phyloP scores from a whole-genome alignment of 2,329 filamentous ascomycete genomes.

The Aureobasidium musti region DNA sequence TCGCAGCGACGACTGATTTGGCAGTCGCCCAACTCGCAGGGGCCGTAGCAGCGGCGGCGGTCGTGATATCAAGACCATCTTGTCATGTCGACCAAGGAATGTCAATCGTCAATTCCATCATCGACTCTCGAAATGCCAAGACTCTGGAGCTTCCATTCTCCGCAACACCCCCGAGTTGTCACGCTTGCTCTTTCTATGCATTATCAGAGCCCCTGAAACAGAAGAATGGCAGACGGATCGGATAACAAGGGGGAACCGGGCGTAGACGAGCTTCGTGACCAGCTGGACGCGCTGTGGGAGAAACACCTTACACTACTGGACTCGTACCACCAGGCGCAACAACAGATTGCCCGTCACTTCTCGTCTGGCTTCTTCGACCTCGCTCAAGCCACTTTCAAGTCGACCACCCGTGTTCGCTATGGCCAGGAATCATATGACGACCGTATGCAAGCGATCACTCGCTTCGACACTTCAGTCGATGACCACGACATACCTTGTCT shows the following conservation, averaged over 20 bases:
- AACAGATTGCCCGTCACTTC: slow-evolving; percentile 57
- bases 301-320: slow-evolving; percentile 67
- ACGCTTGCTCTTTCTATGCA: not conserved
- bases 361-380: slow-evolving; percentile 56
- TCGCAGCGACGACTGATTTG: slow-evolving; percentile 39
- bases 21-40: slow-evolving; percentile 32
- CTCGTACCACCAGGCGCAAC: slow-evolving; percentile 63
- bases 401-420: slow-evolving; percentile 64
- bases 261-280: slow-evolving; percentile 39
- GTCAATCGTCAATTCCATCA: not conserved
- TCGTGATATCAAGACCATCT: slow-evolving; percentile 3
- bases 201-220: not conserved
- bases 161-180: slow-evolving; percentile 1
- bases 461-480: slow-evolving; percentile 45
- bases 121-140: slow-evolving; percentile 23
- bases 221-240: not conserved
- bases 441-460: slow-evolving; percentile 65
- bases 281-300: slow-evolving; percentile 65
- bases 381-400: slow-evolving; percentile 74
- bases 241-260: not conserved
- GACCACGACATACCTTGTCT: not conserved
- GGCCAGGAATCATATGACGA: slow-evolving; percentile 72
- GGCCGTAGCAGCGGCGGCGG: slow-evolving; percentile 35
- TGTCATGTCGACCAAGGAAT: not conserved
- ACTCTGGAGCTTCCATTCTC: not conserved